Evolutionary conservation across 805 yeast species (phyloP).

Genomic region (Metschnikowia anglica): DNA sequence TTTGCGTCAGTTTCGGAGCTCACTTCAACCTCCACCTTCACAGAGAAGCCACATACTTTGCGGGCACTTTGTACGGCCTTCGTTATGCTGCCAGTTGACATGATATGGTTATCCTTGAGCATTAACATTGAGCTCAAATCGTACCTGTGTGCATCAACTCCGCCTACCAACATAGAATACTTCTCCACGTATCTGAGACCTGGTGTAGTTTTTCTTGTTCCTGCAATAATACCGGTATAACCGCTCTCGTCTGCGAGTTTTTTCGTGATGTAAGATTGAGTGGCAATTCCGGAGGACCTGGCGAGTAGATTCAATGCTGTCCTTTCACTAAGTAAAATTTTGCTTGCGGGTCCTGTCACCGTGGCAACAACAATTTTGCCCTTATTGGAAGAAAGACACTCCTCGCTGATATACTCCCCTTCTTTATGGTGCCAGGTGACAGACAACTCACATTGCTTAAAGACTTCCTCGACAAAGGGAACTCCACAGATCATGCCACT

Average conservation of each 20-base stretch:
- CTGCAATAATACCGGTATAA: constrained; percentile 84
- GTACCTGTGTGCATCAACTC: constrained; percentile 88
- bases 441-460: constrained; percentile 64
- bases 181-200: constrained; percentile 87
- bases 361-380: constrained; percentile 72
- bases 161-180: constrained; percentile 94
- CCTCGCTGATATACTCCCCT: constrained; percentile 48
- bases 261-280: constrained; percentile 60
- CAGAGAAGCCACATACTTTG: constrained; percentile 80
- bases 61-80: constrained; percentile 77
- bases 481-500: constrained; percentile 79
- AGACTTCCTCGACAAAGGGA: constrained; percentile 87
- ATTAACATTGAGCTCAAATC: constrained; percentile 92
- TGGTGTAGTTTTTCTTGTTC: constrained; percentile 97
- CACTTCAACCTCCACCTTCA: constrained; percentile 91
- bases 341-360: constrained; percentile 77
- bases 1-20: constrained; percentile 80
- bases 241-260: constrained; percentile 64
- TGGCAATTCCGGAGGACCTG: constrained; percentile 85
- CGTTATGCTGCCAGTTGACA: constrained; percentile 91
- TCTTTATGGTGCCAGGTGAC: constrained; percentile 76
- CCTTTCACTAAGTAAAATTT: constrained; percentile 80
- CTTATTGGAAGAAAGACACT: constrained; percentile 45
- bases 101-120: constrained; percentile 92
- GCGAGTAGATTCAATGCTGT: constrained; percentile 80